Base-by-base conservation (phyloP, 108 stramenopile genomes). In the Skeletonema costatum region DNA sequence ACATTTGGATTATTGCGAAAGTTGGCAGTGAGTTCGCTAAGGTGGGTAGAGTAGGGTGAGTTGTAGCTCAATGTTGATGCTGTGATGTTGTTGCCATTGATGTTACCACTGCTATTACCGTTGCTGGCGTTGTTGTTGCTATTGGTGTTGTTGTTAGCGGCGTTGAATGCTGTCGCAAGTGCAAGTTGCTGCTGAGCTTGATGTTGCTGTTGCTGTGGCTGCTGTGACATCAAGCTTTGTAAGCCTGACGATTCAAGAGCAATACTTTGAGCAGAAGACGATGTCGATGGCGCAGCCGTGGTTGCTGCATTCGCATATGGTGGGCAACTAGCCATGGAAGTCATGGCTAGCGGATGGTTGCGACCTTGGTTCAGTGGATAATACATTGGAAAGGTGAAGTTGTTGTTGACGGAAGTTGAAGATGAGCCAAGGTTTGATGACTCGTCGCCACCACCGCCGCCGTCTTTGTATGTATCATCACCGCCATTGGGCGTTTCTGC, bases 341-440 rank as follows among this genome's bases (percentile, higher is more conserved):
- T 68, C 77, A 78, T 78, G 36, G 77, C 77, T 17, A 73, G 56
- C 1, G 77, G 77, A 67, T 78, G 76, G 36, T 30, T 68, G 32
- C 32, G 35, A 29, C 62, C 32, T n/a, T 66, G 65, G 29, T 66
- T 66, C 19, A 44, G 5, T 30, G 32, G 65, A 29, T 66, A 66
- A 7, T 38, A 21, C 41, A 41, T 38, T 21, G 65, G 65, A 39
- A 42, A 39, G 11, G 65, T 42, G 46, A 66, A 66, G 53, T 56
- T 56, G 9, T 56, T 56, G 9, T 56, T 56, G 53, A 2, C 25
- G 25, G 25, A 25, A n/a, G 53, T 25, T 4, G 25, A 56, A 10
- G 53, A 56, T 2, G 53, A 56, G 25, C 53, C 21, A 56, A 56
- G 25, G 21, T 25, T 56, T 2, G 53, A 8, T 56, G 53, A 4